Base-by-base conservation (phyloP, 345 rosid species). In the Salix purpurea region DNA sequence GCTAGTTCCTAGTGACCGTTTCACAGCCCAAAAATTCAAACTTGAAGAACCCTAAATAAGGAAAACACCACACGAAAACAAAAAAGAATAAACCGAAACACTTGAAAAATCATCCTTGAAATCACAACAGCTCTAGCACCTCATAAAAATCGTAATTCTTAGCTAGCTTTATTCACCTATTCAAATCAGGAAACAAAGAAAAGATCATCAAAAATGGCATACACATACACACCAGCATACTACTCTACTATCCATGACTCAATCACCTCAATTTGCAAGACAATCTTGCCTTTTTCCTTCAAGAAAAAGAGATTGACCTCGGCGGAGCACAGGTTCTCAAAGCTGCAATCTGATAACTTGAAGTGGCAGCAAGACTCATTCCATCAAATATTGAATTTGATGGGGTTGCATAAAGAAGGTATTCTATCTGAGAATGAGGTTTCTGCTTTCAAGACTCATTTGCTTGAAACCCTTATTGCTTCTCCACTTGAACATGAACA, bases 331-430 rank as follows among this genome's bases (percentile, higher is more conserved):
- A 83, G 78, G 80, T 86, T 88, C 12, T 81, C 87, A 4, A 88
- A 86, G 89, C 77, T 86, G 34, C 97, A 91, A 48, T 89, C 91
- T n/a, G 91, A 91, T 62, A 91, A 90, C 81, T 84, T 91, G 39
- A 91, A 89, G 82, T 91, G 97, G 94, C 94, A 89, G 86, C 97
- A 91, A 68, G 92, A 91, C 69, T 91, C 92, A 4, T 91, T 80
- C 85, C 92, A 88, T 80, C 94, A 89, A 81, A 91, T 91, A 74
- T 76, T 90, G 79, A 90, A 91, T 62, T 67, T 91, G 82, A 90
- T 89, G 83, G 97, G 92, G 1, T 84, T 91, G 26, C 88, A 90
- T 60, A 89, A 85, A 76, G 94, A 90, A 80, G 94, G 90, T 76
- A 91, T 91, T 66, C 61, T 90, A 66, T 82, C 80, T 42, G 90